Evolutionary conservation across 495 filamentous ascomycete species (phyloP).

Genomic region (Aspergillus saccharolyticus): DNA sequence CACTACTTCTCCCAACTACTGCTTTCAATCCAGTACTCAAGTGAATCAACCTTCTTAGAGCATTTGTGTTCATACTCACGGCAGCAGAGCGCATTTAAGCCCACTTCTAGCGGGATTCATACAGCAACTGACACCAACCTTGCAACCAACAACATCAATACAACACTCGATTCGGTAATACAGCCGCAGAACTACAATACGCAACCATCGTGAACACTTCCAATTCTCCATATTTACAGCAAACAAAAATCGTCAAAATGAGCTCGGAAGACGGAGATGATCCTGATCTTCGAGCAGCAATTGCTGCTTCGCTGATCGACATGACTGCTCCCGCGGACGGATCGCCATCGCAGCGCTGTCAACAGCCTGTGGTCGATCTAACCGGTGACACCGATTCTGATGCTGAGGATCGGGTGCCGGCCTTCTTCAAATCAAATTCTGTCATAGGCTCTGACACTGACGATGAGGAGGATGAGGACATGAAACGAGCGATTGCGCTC

Average conservation of each 20-base stretch:
- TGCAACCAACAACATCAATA: background rate
- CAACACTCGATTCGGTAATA: background rate
- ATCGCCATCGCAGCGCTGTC: background rate
- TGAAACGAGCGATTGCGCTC: constrained; percentile 49
- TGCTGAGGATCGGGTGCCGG: constrained; percentile 23
- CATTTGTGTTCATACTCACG: background rate
- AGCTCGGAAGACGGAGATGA: constrained; percentile 18
- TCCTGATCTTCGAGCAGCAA: constrained; percentile 29
- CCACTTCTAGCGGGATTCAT: background rate
- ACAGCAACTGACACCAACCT: background rate
- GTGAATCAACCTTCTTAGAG: background rate
- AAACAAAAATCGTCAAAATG: too few species aligned
- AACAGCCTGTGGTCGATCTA: constrained; percentile 30
- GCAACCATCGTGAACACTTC: too few species aligned
- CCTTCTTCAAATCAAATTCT: constrained; percentile 33
- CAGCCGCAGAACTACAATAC: background rate
- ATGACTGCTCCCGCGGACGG: constrained; percentile 33
- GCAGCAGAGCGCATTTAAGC: background rate
- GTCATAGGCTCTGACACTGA: constrained; percentile 31
- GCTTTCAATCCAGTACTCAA: background rate
- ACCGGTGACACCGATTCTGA: constrained; percentile 27
- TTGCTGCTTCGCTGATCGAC: constrained; percentile 78
- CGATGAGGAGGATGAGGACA: constrained; percentile 39
- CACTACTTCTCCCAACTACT: background rate
- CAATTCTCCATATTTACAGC: too few species aligned